Conservation (phyloP, 805 yeast species). For the Candida bentonensis region DNA sequence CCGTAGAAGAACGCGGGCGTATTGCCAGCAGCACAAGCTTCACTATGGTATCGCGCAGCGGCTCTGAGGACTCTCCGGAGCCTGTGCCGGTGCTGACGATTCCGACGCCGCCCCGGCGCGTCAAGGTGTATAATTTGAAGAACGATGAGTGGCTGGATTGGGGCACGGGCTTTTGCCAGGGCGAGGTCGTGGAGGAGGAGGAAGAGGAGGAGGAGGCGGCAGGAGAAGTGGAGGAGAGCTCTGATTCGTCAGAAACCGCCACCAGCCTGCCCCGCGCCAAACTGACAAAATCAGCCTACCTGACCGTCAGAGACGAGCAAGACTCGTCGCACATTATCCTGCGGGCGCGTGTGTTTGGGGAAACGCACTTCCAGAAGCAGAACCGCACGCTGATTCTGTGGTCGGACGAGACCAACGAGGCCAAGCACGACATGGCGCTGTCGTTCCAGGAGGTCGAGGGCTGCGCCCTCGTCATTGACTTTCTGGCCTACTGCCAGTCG, state of each 20-base stretch:
- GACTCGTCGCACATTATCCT: background rate
- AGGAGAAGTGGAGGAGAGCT: background rate
- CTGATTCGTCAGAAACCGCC: background rate
- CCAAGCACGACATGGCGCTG: conserved; percentile 62
- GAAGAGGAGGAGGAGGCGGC: background rate
- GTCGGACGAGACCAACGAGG: conserved; percentile 48
- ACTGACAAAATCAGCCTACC: background rate
- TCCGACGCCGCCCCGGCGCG: conserved; percentile 50
- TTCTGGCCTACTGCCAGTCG: conserved; percentile 55
- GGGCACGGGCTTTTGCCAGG: conserved; percentile 85
- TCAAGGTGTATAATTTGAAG: conserved; percentile 74
- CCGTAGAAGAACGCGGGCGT: too few species aligned
- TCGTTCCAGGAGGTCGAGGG: conserved; percentile 89
- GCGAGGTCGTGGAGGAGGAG: conserved; percentile 33
- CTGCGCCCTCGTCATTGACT: conserved; percentile 71
- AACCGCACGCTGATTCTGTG: conserved; percentile 47
- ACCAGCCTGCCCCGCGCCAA: conserved; percentile 10
- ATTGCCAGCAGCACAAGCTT: too few species aligned
- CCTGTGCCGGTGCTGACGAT: conserved; percentile 24
- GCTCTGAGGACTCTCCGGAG: background rate
- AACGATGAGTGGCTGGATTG: conserved; percentile 82
- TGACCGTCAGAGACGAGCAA: background rate
- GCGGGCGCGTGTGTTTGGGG: background rate
- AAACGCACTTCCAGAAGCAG: conserved; percentile 1
- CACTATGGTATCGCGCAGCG: too few species aligned